These are phyloP conservation scores for Fraxinus americana DNA, from an alignment of 257 asterid species.

Conservation along the genomic window DNA sequence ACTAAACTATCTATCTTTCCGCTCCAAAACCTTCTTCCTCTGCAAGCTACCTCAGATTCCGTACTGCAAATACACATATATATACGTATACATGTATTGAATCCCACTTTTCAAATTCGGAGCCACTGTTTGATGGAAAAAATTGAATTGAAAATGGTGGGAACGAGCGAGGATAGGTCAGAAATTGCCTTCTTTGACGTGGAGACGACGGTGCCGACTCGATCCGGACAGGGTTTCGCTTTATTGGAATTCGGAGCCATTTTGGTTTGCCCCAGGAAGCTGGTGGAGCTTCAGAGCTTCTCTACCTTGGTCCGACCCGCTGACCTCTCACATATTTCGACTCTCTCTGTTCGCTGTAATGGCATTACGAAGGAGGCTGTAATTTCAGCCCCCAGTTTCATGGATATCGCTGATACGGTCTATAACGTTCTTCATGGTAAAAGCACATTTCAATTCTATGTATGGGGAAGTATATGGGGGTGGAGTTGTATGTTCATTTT, in stretches of 20 bases:
- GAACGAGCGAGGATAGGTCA: conserved; percentile 47
- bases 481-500: not conserved
- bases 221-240: conserved; percentile 68
- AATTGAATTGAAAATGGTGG: conserved; percentile 23
- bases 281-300: conserved; percentile 73
- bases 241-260: conserved; percentile 89
- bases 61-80: not conserved
- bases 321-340: conserved; percentile 61
- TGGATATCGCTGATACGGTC: conserved; percentile 72
- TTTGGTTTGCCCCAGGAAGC: conserved; percentile 90
- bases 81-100: not conserved
- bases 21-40: conserved; percentile 19
- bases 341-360: conserved; percentile 79
- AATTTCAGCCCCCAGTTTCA: conserved; percentile 70
- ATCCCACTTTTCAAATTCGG: conserved; percentile 5
- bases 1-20: conserved; percentile 5
- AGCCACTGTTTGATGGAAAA: not conserved
- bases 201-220: conserved; percentile 86
- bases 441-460: not conserved
- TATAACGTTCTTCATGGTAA: conserved; percentile 83
- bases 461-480: not conserved
- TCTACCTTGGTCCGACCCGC: conserved; percentile 79
- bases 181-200: conserved; percentile 93
- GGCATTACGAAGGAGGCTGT: conserved; percentile 74
- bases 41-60: conserved; percentile 26